Conservation (phyloP, 108 stramenopile genomes). For the Asterionellopsis glacialis region DNA sequence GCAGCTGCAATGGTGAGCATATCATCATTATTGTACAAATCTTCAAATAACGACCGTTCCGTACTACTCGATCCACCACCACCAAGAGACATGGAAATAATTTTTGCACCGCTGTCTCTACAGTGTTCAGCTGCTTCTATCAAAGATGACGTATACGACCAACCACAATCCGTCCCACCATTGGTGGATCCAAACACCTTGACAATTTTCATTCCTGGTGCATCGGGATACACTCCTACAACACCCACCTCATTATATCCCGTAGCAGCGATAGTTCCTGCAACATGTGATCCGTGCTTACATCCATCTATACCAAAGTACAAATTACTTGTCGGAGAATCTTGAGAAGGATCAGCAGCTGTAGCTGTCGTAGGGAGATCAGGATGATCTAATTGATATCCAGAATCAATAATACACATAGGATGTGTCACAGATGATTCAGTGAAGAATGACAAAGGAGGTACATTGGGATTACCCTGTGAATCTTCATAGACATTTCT, state of each 20-base stretch:
- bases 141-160: conserved; percentile 9
- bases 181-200: conserved; percentile 5
- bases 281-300: conserved; percentile 44
- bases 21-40: conserved; percentile 12
- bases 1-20: conserved; percentile 52
- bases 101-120: conserved; percentile 31
- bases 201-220: too few relatives aligned
- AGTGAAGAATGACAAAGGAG: too few relatives aligned
- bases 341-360: neutral
- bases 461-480: too few relatives aligned
- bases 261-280: conserved; percentile 42
- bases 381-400: conserved; percentile 29
- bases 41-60: conserved; percentile 9
- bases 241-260: conserved; percentile 18
- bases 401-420: conserved; percentile 31
- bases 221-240: neutral
- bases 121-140: conserved; percentile 28
- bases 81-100: conserved; percentile 36
- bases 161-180: conserved; percentile 11
- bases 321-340: too few relatives aligned
- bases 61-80: conserved; percentile 14
- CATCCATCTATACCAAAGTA: conserved; percentile 17
- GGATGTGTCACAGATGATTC: too few relatives aligned
- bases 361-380: conserved; percentile 25
- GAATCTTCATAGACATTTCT: too few relatives aligned